Conservation (phyloP, 1,284 basidiomycete species). For the Polyporus tsugae region DNA sequence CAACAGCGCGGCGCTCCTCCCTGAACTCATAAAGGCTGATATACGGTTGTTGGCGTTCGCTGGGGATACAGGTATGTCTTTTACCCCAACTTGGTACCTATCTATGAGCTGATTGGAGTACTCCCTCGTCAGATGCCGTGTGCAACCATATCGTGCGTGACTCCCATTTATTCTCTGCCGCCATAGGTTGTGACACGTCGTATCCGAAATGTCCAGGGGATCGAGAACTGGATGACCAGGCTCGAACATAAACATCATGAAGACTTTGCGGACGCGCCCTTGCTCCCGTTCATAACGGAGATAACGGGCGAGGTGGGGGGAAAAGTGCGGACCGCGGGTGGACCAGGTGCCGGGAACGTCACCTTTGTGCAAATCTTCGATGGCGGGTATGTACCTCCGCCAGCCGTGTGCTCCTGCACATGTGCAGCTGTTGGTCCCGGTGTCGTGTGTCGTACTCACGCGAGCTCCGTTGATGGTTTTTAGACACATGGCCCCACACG, state of each 20-base stretch:
- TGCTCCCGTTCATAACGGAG: constrained; percentile 53
- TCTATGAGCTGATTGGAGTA: too few relatives aligned
- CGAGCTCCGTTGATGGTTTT: constrained; percentile 8
- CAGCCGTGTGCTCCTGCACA: neutral
- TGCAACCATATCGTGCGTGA: constrained; percentile 74
- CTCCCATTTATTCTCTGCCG: constrained; percentile 22
- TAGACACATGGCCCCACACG: constrained; percentile 87
- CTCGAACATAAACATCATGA: constrained; percentile 68
- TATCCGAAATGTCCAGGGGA: constrained; percentile 56
- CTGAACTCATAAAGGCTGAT: constrained; percentile 78
- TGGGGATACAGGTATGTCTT: constrained; percentile 68
- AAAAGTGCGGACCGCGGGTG: constrained; percentile 53
- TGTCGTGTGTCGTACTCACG: neutral
- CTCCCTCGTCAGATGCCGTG: constrained; percentile 65
- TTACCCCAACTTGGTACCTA: neutral
- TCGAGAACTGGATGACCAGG: constrained; percentile 73
- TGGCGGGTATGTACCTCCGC: constrained; percentile 50
- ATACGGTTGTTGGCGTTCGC: constrained; percentile 85
- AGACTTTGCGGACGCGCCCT: constrained; percentile 64
- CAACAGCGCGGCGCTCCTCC: constrained; percentile 78
- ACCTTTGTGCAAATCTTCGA: constrained; percentile 62
- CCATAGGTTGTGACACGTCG: constrained; percentile 29
- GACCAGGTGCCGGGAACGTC: constrained; percentile 57
- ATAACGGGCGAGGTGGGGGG: constrained; percentile 48
- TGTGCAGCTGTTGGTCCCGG: constrained; percentile 18